Base-by-base conservation (phyloP, 2,329 filamentous ascomycete genomes). In the Lojkania enalia region DNA sequence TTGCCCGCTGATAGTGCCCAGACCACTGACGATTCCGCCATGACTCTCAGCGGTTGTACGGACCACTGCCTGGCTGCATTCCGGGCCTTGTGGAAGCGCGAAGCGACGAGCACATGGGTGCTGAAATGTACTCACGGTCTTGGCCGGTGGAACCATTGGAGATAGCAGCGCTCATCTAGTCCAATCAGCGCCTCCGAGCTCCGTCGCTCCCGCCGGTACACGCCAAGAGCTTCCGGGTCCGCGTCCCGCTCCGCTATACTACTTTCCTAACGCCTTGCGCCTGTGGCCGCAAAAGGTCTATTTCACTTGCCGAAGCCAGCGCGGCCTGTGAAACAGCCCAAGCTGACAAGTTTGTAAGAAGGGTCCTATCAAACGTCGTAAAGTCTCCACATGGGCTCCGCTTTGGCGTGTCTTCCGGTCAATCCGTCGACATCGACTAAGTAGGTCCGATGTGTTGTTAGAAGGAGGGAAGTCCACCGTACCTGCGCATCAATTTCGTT, bases 11-110 rank as follows among this genome's bases (percentile, higher is more conserved):
- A 46, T 39, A 55, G 43, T 51, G 52, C 50, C 54, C 48, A 61
- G 51, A 49, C 18, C 35, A 14, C 7, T 27, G 19, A 25, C 2
- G 33, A 18, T 11, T 13, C 41, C 36, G 44, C 44, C 44, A 51
- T 30, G 35, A 27, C 40, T 51, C 49, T 55, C 50, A 52, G 52
- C 52, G 50, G 59, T 58, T 42, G 46, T 51, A 61, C 55, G 41
- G 48, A 42, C 48, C 47, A 40, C 42, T 49, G 47, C 42, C 39
- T 49, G 44, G 46, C 40, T 38, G 29, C 54, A 57, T 58, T 46
- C 46, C 48, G 40, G 31, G 41, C 43, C 46, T 39, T 37, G 25
- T 35, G 5, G 14, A 14, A 19, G 13, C 15, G 42, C 35, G 40
- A 15, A 51, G 29, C 39, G 52, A 50, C 43, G 46, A 41, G 49